Percentiles rank a stretch among this genome's conserved stretches.
Evolutionary conservation across 106 monocot genomes (phyloP).

Genomic region (Dioscorea dumetorum): DNA sequence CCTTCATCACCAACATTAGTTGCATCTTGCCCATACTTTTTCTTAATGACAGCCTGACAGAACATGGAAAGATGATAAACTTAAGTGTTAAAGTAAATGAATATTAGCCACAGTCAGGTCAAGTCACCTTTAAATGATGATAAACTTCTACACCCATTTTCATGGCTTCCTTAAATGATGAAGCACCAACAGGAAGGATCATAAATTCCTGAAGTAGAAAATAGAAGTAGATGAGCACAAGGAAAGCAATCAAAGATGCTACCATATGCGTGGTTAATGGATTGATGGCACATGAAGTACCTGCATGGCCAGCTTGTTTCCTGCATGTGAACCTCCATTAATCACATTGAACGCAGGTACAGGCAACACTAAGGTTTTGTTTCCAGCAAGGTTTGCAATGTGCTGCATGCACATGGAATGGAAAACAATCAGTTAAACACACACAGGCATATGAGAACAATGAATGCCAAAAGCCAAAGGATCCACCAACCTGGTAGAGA

Average conservation of each 20-base stretch:
- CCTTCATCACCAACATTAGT: conserved; percentile 56
- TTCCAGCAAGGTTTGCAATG: conserved; percentile 93
- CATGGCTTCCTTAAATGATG: conserved; percentile 88
- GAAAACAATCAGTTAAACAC: no score
- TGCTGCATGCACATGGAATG: conserved; percentile 37
- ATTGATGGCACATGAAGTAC: conserved; percentile 14
- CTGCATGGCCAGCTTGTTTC: conserved; percentile 97
- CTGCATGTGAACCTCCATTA: conserved; percentile 94
- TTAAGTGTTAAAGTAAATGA: neutral
- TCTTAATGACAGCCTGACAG: conserved; percentile 42
- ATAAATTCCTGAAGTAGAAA: conserved; percentile 69
- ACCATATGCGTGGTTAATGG: no score
- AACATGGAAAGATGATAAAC: neutral
- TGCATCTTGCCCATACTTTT: conserved; percentile 54
- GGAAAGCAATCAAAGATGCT: no score
- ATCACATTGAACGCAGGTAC: conserved; percentile 97
- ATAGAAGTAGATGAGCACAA: no score
- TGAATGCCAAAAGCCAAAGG: neutral
- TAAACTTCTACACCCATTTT: conserved; percentile 91
- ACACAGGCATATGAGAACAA: no score
- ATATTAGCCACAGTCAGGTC: neutral
- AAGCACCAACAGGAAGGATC: conserved; percentile 87
- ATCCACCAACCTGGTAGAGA: conserved; percentile 63
- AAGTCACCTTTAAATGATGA: conserved; percentile 70
- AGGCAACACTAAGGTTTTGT: conserved; percentile 80